Conservation (phyloP, 768 basidiomycete species). For the Boletus sensibilis region DNA sequence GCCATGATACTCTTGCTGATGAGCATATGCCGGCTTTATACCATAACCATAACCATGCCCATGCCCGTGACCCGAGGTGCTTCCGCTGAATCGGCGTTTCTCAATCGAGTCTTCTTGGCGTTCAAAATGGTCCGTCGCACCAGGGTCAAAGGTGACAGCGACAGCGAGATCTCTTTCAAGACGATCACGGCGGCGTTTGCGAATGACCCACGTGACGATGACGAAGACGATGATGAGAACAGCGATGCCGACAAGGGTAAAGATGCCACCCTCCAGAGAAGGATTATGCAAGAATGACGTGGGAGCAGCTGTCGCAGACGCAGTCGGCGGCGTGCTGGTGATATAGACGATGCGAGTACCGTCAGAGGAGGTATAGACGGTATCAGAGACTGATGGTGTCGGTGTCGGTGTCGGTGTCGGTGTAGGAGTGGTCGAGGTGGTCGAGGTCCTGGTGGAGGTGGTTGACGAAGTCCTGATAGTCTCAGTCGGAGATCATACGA, state of each 20-base stretch:
- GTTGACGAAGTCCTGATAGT: slow-evolving; percentile 10
- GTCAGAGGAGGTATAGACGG: slow-evolving; percentile 24
- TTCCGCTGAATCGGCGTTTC: slow-evolving; percentile 24
- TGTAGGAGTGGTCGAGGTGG: slow-evolving; percentile 5
- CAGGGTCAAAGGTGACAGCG: slow-evolving; percentile 54
- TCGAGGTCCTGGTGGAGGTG: slow-evolving; percentile 13
- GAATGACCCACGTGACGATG: slow-evolving; percentile 45
- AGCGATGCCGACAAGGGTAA: slow-evolving; percentile 50
- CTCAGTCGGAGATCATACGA: background rate
- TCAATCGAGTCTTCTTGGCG: slow-evolving; percentile 17
- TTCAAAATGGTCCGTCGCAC: slow-evolving; percentile 28
- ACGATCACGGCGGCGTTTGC: slow-evolving; percentile 45
- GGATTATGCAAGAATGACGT: slow-evolving; percentile 62
- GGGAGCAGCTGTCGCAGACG: slow-evolving; percentile 24
- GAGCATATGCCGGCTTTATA: slow-evolving; percentile 19
- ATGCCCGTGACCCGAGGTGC: slow-evolving; percentile 28
- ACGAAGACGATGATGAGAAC: slow-evolving; percentile 46
- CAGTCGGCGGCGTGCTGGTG: slow-evolving; percentile 29
- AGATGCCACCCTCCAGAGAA: slow-evolving; percentile 58
- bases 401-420: slow-evolving; percentile 9
- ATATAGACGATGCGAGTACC: slow-evolving; percentile 31
- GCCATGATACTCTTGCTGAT: slow-evolving; percentile 21
- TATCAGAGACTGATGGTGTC: slow-evolving; percentile 19
- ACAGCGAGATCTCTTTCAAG: slow-evolving; percentile 37
- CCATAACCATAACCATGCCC: slow-evolving; percentile 20